Base-by-base conservation (phyloP, 148 eudicot genomes). In the Rhododendron kiyosumense region DNA sequence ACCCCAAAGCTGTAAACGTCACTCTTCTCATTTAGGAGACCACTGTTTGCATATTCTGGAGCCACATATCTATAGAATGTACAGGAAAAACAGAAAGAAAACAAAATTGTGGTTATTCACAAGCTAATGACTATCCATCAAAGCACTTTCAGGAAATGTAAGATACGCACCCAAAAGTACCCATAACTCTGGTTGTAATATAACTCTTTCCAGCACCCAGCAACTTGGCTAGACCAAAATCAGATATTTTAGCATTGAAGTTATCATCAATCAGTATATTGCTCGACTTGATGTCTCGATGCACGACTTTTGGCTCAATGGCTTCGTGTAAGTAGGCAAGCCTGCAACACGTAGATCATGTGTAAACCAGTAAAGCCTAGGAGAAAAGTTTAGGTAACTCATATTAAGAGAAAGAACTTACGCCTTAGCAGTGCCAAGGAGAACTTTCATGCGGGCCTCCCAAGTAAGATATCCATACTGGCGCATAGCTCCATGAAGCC, bases 11-110 rank as follows among this genome's bases (percentile, higher is more conserved):
- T 94, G 87, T 95, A 94, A 26, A 95, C 94, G 86, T 95, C 98
- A 85, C 97, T 95, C 89, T 95, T 94, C 88, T 95, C 99, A 83
- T 93, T 95, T 52, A 95, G 92, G 83, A 93, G 93, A 82, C 99
- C 99, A 85, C 98, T 95, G 83, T 93, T 95, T 83, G 99, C 99
- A 91, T 96, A 96, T 87, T 96, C 99, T 81, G 99, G 99, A 86
- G 97, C 98, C 75, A 96, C 98, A 85, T 96, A 96, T 87, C 98
- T 96, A 90, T 38, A 81, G 18, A 84, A 18, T 51, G 51, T 30
- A 69, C 7, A 36, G 30, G 32, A 82, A 49, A 54, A 20, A 7
- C 30, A 32, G 0, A 24, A 41, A 75, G 5, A 49, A 22, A 32
- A 48, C 46, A n/a, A 41, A 57, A 10, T 61, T 12, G 65, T 32